Percentiles rank a stretch among this genome's conserved stretches.
These are phyloP conservation scores for Fagopyrum tataricum DNA, from an alignment of 148 eudicot species.

Conservation along the genomic window DNA sequence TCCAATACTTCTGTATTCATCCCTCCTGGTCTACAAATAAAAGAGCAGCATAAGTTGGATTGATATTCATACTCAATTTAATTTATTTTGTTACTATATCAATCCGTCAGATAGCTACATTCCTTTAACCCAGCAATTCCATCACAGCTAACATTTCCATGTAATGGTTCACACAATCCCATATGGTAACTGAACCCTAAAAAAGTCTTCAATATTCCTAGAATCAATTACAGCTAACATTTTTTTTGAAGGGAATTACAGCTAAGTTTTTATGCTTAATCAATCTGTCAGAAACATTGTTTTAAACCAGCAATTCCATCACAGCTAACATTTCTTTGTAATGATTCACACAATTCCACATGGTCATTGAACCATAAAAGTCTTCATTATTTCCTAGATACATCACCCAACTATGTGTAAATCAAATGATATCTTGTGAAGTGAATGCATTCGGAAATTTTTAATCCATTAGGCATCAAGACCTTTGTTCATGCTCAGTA, in stretches of 20 bases:
- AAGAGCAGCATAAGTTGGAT: conserved; percentile 7
- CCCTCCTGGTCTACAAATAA: conserved; percentile 67
- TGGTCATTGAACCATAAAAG: too few relatives aligned
- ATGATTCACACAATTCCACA: too few relatives aligned
- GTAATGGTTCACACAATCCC: neutral
- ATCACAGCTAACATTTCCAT: conserved; percentile 3
- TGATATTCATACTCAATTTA: neutral
- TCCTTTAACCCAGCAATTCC: neutral
- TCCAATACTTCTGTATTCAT: conserved; percentile 72
- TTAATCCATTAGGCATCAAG: neutral
- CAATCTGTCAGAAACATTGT: neutral
- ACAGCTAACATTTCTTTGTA: too few relatives aligned
- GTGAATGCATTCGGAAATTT: neutral
- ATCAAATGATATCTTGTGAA: neutral
- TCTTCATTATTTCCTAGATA: neutral
- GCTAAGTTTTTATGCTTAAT: too few relatives aligned
- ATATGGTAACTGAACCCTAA: neutral
- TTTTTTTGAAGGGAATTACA: too few relatives aligned
- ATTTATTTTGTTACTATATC: neutral
- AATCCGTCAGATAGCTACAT: neutral
- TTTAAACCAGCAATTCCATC: neutral
- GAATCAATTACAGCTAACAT: too few relatives aligned
- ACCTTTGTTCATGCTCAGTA: neutral
- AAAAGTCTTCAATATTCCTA: neutral
- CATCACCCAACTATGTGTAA: neutral